Base-by-base conservation (phyloP, 2,329 filamentous ascomycete genomes). In the Exophiala alcalophila region DNA sequence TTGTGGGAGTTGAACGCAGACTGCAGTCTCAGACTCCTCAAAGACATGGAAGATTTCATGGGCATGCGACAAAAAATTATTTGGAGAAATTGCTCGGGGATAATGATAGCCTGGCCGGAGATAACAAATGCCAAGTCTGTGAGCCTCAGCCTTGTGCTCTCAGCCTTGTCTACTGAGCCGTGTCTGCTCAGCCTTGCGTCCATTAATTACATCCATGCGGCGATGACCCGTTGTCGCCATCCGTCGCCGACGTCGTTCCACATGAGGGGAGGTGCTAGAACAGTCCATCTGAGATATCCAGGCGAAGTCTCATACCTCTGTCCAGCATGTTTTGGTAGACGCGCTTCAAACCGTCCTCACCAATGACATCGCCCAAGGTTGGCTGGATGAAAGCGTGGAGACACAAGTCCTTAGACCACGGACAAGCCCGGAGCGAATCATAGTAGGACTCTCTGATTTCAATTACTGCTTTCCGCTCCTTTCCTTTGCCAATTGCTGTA, bases 321-420 rank as follows among this genome's bases (percentile, higher is more conserved):
- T 56, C 53, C 16, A 38, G 19, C 49, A 52, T 49, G 16, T 24
- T 50, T 51, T 36, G 34, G 53, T 40, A 54, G 21, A 53, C 38
- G 20, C 36, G 26, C 40, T 49, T 44, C 23, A 47, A 38, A 37
- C 31, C 40, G 16, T 44, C 41, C 15, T 33, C 32, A 18, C 40
- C 40, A 36, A 52, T 28, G 16, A 34, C 12, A 15, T 37, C 53
- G 10, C 57, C 57, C 21, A 71, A 48, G 25, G 20, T 53, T 26
- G 67, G 55, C 26, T 68, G 61, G 30, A 67, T 66, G 44, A 84
- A 79, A 0, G 75, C 80, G 18, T 75, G 46, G 62, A 84, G 68
- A 29, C 78, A 63, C 33, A 80, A 70, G 25, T 73, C 69, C 59
- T 84, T 84, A 1, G 70, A 73, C 80, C 81, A 84, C 0, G 82